phyloP scores from a whole-genome alignment of 106 monocot species.

The Acanthochlamys bracteata region DNA sequence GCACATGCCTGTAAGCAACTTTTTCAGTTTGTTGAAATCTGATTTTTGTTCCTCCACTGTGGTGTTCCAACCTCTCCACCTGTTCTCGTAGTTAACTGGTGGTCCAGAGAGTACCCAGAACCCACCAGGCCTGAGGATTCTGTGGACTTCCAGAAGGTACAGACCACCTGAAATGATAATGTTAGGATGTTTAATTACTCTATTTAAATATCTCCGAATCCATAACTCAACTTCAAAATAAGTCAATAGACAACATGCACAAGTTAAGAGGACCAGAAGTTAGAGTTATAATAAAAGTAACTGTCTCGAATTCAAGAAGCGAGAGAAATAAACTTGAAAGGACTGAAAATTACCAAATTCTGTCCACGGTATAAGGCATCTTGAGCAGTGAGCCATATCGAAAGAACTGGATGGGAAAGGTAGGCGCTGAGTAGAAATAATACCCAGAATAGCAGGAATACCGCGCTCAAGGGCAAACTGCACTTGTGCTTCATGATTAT shows the following conservation, averaged over 20 bases:
- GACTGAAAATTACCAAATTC: constrained; percentile 51
- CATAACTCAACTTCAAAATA: no score
- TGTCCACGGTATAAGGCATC: constrained; percentile 83
- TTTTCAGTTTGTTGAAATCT: constrained; percentile 66
- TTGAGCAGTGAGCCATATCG: constrained; percentile 85
- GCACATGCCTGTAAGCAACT: constrained; percentile 67
- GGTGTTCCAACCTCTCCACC: constrained; percentile 90
- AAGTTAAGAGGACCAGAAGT: background rate
- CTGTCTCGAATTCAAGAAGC: background rate
- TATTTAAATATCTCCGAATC: background rate
- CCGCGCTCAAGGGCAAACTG: constrained; percentile 87
- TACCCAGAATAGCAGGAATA: constrained; percentile 80
- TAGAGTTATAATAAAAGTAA: background rate
- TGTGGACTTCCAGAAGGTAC: constrained; percentile 67
- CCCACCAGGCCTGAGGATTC: constrained; percentile 74
- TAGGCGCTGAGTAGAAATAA: constrained; percentile 79
- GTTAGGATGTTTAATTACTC: background rate
- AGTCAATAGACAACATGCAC: no score
- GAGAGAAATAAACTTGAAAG: background rate
- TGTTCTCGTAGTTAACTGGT: constrained; percentile 68
- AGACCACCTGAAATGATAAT: constrained; percentile 43
- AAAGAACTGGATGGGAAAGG: constrained; percentile 77
- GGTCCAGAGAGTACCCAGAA: constrained; percentile 91
- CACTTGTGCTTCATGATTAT: constrained; percentile 91
- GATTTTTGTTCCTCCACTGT: constrained; percentile 63